phyloP scores from a whole-genome alignment of 768 basidiomycete species.

The Boletus patriciae region DNA sequence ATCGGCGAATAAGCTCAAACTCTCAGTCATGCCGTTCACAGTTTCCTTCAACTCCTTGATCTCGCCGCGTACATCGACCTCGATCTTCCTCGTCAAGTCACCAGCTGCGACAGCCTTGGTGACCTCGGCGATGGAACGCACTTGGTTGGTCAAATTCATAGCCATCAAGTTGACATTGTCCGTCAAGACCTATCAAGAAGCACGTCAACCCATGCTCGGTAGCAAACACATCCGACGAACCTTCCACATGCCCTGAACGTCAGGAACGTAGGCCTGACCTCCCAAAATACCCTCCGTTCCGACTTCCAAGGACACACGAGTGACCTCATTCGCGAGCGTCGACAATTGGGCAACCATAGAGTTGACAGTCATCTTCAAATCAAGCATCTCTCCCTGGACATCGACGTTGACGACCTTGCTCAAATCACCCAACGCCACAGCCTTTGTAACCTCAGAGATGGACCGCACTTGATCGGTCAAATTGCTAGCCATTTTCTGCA shows the following conservation, averaged over 20 bases:
- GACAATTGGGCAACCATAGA: slow-evolving; percentile 73
- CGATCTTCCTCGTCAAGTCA: slow-evolving; percentile 91
- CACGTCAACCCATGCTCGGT: slow-evolving; percentile 16
- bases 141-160: slow-evolving; percentile 88
- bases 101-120: slow-evolving; percentile 95
- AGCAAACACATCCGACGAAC: slow-evolving; percentile 35
- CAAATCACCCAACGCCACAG: slow-evolving; percentile 80
- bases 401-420: slow-evolving; percentile 85
- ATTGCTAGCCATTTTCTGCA: slow-evolving; percentile 83
- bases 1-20: slow-evolving; percentile 79
- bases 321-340: slow-evolving; percentile 80
- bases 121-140: slow-evolving; percentile 85
- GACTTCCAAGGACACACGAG: slow-evolving; percentile 87
- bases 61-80: slow-evolving; percentile 89
- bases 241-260: slow-evolving; percentile 95
- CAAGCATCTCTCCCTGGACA: slow-evolving; percentile 92
- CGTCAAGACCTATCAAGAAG: slow-evolving; percentile 46
- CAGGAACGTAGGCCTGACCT: slow-evolving; percentile 89
- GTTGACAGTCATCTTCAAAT: slow-evolving; percentile 78
- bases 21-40: slow-evolving; percentile 94
- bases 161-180: slow-evolving; percentile 91
- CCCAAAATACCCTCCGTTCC: slow-evolving; percentile 92
- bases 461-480: slow-evolving; percentile 86
- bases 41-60: slow-evolving; percentile 89
- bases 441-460: slow-evolving; percentile 83